Base-by-base conservation (phyloP, 345 rosid species). In the Raphanus raphanistrum region DNA sequence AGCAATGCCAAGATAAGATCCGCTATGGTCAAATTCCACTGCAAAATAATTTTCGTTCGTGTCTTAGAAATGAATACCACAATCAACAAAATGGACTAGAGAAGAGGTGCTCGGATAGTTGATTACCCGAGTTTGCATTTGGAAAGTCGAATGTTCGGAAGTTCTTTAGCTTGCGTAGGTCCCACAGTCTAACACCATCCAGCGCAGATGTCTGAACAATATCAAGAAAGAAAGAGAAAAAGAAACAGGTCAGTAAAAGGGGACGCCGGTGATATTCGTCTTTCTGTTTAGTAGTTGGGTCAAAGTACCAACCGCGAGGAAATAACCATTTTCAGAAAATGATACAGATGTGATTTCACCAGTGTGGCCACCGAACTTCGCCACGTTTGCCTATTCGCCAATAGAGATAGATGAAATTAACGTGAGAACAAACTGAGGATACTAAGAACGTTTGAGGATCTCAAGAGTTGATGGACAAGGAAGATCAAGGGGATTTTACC, bases 111-210 rank as follows among this genome's bases (percentile, higher is more conserved):
- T 43, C 32, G 36, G 59, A 9, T 54, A 62, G 61, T 31, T 79
- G 73, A 76, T 13, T 70, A 96, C 99, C 98, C 54, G 95, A 96
- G 81, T 88, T 96, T 76, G 98, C 88, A 66, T 88, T 79, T n/a
- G 87, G 65, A 72, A 83, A 84, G 25, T 86, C 85, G 66, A 93
- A 87, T 13, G 97, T 86, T 38, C 96, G 87, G 81, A 96, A 96
- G 80, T 93, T 96, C 86, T 84, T 96, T 86, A 96, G 85, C 80
- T 91, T 96, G 5, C 99, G 96, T 73, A 96, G 82, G 82, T 96
- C 99, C 99, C 98, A 96, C 82, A 93, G 76, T 87, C 90, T 91
- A 79, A 96, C 98, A 80, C 99, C 93, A 81, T 96, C 99, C 72
- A 67, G 74, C 7, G 98, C 99, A 54, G 99, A 94, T 66, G 96